Percentiles rank a stretch among this genome's conserved stretches.
phyloP scores from a whole-genome alignment of 2,329 filamentous ascomycete species.

The Aspergillus pseudonomiae region DNA sequence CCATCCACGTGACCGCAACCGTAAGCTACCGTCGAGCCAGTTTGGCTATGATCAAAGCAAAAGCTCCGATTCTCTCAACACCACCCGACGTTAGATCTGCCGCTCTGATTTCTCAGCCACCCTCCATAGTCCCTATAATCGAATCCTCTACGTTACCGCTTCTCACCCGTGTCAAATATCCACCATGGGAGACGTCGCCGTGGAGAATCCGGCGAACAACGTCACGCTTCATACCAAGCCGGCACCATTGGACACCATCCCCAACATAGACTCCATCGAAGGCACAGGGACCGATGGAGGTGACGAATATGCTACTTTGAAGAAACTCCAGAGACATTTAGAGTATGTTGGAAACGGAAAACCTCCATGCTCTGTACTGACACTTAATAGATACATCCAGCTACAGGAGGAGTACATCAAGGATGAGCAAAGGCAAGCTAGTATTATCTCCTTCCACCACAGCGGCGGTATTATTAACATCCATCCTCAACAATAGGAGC shows the following conservation, averaged over 20 bases:
- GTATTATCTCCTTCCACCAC: background rate
- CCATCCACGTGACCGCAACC: conserved; percentile 5
- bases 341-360: conserved; percentile 63
- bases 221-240: conserved; percentile 80
- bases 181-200: conserved; percentile 81
- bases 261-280: conserved; percentile 87
- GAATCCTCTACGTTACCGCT: background rate
- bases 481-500: conserved; percentile 60
- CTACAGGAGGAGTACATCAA: conserved; percentile 99
- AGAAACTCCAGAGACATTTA: conserved; percentile 93
- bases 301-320: conserved; percentile 93
- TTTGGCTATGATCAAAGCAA: conserved; percentile 10
- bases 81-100: background rate
- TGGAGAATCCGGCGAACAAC: conserved; percentile 77
- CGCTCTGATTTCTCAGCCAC: background rate
- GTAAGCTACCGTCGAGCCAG: conserved; percentile 13
- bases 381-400: conserved; percentile 74
- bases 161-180: conserved; percentile 9
- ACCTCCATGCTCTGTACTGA: conserved; percentile 20
- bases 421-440: conserved; percentile 84
- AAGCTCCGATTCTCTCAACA: conserved; percentile 11
- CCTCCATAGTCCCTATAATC: background rate
- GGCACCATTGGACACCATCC: conserved; percentile 74
- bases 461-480: conserved; percentile 13
- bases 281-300: conserved; percentile 77